These are phyloP conservation scores for Sporothrix brasiliensis DNA, from an alignment of 2,329 filamentous ascomycete genomes.

Conservation along the genomic window DNA sequence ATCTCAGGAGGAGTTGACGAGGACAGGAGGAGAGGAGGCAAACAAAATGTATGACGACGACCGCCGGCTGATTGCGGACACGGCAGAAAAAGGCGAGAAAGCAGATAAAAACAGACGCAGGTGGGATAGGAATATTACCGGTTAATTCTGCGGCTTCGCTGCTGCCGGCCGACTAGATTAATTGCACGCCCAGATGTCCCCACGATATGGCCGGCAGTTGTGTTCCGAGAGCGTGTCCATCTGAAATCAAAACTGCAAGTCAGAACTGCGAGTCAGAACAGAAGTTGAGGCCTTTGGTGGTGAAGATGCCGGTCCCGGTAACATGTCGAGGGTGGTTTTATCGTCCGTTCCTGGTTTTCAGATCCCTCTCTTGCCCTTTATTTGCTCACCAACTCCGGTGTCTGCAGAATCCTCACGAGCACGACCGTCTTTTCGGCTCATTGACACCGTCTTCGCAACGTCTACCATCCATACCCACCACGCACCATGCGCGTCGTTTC, in stretches of 20 bases:
- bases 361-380: slow-evolving; percentile 26
- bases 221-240: neutral
- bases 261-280: too few relatives aligned
- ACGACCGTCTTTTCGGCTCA: too few relatives aligned
- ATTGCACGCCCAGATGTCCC: neutral
- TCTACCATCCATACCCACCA: slow-evolving; percentile 30
- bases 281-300: neutral
- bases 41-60: neutral
- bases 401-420: too few relatives aligned
- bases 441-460: neutral
- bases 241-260: neutral
- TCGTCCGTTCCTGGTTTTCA: slow-evolving; percentile 35
- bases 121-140: neutral
- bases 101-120: neutral
- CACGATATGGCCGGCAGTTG: neutral
- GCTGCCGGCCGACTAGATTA: neutral
- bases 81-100: neutral
- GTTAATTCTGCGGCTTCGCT: neutral
- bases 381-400: neutral
- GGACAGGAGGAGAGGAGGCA: neutral
- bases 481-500: slow-evolving; percentile 41
- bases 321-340: neutral
- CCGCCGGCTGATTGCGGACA: neutral
- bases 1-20: neutral
- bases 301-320: neutral